Percentiles rank a stretch among this genome's conserved stretches.
phyloP scores from a whole-genome alignment of 2,329 filamentous ascomycete genomes.

The Verticillium dahliae region DNA sequence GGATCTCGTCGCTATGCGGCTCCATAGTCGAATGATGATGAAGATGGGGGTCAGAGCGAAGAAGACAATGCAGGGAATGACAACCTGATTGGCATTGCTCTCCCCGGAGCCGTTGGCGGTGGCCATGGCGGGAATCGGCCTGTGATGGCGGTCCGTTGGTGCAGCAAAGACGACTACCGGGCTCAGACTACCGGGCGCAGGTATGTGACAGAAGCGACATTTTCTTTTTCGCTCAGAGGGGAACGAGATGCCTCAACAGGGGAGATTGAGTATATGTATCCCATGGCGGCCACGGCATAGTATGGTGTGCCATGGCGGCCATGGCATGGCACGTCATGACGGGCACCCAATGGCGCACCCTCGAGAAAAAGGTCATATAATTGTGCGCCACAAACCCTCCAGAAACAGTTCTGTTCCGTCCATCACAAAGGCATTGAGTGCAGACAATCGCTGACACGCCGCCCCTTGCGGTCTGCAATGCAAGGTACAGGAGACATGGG shows the following conservation, averaged over 20 bases:
- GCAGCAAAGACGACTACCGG: not conserved
- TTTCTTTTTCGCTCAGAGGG: not conserved
- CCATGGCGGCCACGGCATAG: not conserved
- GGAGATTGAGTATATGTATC: not conserved
- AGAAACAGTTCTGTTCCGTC: not conserved
- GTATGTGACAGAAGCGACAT: too few species aligned
- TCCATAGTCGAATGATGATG: slow-evolving; percentile 30
- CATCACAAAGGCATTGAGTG: not conserved
- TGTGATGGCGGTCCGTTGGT: not conserved
- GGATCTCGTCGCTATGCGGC: slow-evolving; percentile 28
- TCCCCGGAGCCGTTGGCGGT: slow-evolving; percentile 20
- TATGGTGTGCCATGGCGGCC: not conserved
- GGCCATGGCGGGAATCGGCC: slow-evolving; percentile 13
- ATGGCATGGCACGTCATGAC: not conserved
- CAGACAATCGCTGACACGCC: not conserved
- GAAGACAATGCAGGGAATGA: slow-evolving; percentile 32
- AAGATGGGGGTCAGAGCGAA: slow-evolving; percentile 34
- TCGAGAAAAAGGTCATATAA: not conserved
- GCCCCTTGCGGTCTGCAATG: not conserved
- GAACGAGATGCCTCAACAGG: not conserved
- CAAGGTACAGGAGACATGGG: not conserved
- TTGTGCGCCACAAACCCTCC: not conserved
- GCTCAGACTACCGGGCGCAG: not conserved
- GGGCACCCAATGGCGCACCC: not conserved
- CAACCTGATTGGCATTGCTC: slow-evolving; percentile 30